These are phyloP conservation scores for Saccharata proteae DNA, from an alignment of 2,329 filamentous ascomycete species.

Conservation along the genomic window DNA sequence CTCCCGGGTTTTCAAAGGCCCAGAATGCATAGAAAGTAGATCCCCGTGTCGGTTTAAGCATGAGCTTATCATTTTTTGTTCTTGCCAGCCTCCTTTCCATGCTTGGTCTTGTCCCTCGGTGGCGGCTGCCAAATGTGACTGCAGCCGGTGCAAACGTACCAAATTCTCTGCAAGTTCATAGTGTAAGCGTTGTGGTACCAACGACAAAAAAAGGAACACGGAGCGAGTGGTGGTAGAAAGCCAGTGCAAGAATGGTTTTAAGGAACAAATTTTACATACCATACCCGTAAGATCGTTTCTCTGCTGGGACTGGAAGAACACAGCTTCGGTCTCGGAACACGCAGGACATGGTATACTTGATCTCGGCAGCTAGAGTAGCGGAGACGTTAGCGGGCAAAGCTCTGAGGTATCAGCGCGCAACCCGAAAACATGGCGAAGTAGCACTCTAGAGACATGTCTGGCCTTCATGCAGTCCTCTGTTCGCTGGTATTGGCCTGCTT, in stretches of 20 bases:
- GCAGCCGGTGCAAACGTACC: slow-evolving; percentile 80
- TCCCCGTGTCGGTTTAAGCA: too few relatives aligned
- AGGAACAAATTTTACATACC: slow-evolving; percentile 56
- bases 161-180: slow-evolving; percentile 30
- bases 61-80: too few relatives aligned
- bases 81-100: too few relatives aligned
- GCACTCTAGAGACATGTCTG: neutral
- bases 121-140: slow-evolving; percentile 63
- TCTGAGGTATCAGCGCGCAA: slow-evolving; percentile 10
- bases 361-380: slow-evolving; percentile 64
- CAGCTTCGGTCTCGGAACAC: slow-evolving; percentile 79
- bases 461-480: too few relatives aligned
- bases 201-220: slow-evolving; percentile 19
- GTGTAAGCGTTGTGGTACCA: slow-evolving; percentile 2
- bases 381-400: slow-evolving; percentile 22
- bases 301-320: slow-evolving; percentile 98
- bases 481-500: too few relatives aligned
- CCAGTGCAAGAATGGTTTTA: too few relatives aligned
- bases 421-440: neutral
- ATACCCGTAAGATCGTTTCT: slow-evolving; percentile 95
- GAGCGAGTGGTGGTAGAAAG: neutral
- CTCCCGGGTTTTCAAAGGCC: too few relatives aligned
- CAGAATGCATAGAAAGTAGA: too few relatives aligned
- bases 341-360: slow-evolving; percentile 74
- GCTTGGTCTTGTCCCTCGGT: neutral